Percentiles rank a stretch among this genome's conserved stretches.
These are phyloP conservation scores for Fusarium brachygibbosum DNA, from an alignment of 2,329 filamentous ascomycete genomes.

Conservation along the genomic window DNA sequence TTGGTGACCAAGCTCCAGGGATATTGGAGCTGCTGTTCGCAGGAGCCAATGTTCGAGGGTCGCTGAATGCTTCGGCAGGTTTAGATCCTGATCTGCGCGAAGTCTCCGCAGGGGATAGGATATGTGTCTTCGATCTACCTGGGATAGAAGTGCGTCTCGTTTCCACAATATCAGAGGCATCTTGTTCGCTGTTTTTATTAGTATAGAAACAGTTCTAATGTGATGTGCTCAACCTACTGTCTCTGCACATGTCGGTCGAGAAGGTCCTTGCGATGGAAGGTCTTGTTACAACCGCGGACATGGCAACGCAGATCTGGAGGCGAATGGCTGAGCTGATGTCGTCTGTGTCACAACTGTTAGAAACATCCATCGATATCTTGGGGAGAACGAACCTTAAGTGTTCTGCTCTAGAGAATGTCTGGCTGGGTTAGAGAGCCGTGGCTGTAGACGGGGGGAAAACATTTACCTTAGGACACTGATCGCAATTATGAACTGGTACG, in stretches of 20 bases:
- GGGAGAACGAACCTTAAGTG: conserved; percentile 66
- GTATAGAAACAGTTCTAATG: conserved; percentile 1
- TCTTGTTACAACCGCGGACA: conserved; percentile 67
- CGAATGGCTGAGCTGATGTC: conserved; percentile 72
- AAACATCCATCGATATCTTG: conserved; percentile 3
- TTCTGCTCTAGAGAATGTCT: conserved; percentile 74
- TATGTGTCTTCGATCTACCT: conserved; percentile 37
- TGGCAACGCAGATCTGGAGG: conserved; percentile 66
- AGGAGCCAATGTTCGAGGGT: conserved; percentile 25
- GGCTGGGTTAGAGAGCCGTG: conserved; percentile 14
- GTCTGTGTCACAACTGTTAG: conserved; percentile 57
- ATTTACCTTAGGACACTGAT: conserved; percentile 66
- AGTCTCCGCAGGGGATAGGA: conserved; percentile 24
- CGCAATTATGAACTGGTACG: conserved; percentile 68
- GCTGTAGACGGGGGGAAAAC: neutral
- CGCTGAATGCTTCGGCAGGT: conserved; percentile 11
- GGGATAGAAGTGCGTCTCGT: conserved; percentile 19
- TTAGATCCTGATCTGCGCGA: conserved; percentile 8
- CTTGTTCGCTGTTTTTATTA: conserved; percentile 45
- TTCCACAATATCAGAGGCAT: conserved; percentile 17
- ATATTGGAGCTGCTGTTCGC: conserved; percentile 28
- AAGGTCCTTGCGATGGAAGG: conserved; percentile 71
- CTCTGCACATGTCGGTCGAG: conserved; percentile 67
- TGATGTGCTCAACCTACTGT: conserved; percentile 51
- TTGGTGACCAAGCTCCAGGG: conserved; percentile 43